Base-by-base conservation (phyloP, 2,329 filamentous ascomycete genomes). In the Blastomyces gilchristii region DNA sequence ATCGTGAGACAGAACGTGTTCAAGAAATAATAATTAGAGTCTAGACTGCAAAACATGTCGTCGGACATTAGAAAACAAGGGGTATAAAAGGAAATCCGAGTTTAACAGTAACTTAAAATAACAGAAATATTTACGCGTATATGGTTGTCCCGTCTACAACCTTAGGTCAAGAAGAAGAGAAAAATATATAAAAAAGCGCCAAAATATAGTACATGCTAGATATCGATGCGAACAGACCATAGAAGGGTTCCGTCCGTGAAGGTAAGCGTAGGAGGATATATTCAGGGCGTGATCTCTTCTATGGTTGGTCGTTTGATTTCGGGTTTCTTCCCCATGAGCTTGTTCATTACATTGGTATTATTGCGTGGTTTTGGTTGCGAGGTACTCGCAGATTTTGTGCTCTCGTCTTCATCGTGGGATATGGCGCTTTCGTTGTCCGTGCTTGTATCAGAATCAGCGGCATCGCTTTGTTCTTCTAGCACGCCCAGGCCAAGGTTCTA, bases 401-500 rank as follows among this genome's bases (percentile, higher is more conserved):
- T 52, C 8, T 52, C n/a, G 49, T 62, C 52, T 25, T 65, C 61
- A 9, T 66, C 39, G n/a, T 62, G 58, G n/a, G 67, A 64, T 49
- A 65, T 50, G 3, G 63, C n/a, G 43, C 62, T 61, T 34, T 54
- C 58, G 57, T 50, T 56, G 18, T 65, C 54, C 62, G 62, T 62
- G 60, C 65, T 62, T 9, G 62, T 47, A 59, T 60, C 62, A 41
- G 61, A 54, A 62, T 31, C 62, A n/a, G 68, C 65, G 18, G 64
- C 67, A 3, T 71, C 69, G 7, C 64, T 63, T 62, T 74, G 74
- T 64, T 79, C 76, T 68, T 77, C 75, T 25, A 80, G 67, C 6
- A 80, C 78, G 11, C 78, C 78, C 12, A 80, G 67, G 6, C 77
- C 76, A 57, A 80, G 70, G 63, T 79, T 75, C 76, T 77, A 50